Conservation (phyloP, 2,329 filamentous ascomycete genomes). For the Hypoxylon sp. region DNA sequence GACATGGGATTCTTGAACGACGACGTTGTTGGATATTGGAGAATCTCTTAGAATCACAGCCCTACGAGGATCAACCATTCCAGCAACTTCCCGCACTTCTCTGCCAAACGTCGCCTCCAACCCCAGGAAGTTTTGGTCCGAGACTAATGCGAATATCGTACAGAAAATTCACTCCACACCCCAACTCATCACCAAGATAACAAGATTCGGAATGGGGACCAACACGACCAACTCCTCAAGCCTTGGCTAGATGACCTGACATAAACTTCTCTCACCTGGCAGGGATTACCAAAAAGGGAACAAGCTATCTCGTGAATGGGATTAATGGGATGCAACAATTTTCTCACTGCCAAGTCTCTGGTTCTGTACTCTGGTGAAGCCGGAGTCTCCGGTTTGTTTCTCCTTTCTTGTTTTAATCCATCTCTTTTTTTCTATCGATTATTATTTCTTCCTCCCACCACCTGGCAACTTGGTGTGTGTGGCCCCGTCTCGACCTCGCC, state of each 20-base stretch:
- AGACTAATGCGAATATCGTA: slow-evolving; percentile 24
- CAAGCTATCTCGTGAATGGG: slow-evolving; percentile 1
- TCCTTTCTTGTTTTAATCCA: not conserved
- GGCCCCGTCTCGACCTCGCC: slow-evolving; percentile 4
- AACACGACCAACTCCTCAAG: not conserved
- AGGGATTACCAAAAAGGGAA: slow-evolving; percentile 4
- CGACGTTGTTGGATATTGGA: not conserved
- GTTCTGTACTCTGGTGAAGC: slow-evolving; percentile 13
- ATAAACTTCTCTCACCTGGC: not conserved
- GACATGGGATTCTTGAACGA: slow-evolving; percentile 2
- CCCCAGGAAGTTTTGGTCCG: slow-evolving; percentile 38
- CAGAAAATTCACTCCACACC: slow-evolving; percentile 1
- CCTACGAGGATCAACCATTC: slow-evolving; percentile 32
- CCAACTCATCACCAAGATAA: slow-evolving; percentile 2
- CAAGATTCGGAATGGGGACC: not conserved
- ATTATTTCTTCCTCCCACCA: slow-evolving; percentile 4
- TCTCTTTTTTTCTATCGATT: not conserved
- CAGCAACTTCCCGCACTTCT: slow-evolving; percentile 26
- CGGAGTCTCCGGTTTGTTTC: slow-evolving; percentile 14
- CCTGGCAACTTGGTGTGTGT: not conserved
- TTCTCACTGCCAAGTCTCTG: slow-evolving; percentile 15
- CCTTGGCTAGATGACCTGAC: slow-evolving; percentile 1
- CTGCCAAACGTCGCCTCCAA: slow-evolving; percentile 17
- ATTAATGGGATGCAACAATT: slow-evolving; percentile 21
- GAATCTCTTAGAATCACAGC: slow-evolving; percentile 26